These are phyloP conservation scores for Cystobasidiopsis lactophilus DNA, from an alignment of 768 basidiomycete species.

Conservation along the genomic window DNA sequence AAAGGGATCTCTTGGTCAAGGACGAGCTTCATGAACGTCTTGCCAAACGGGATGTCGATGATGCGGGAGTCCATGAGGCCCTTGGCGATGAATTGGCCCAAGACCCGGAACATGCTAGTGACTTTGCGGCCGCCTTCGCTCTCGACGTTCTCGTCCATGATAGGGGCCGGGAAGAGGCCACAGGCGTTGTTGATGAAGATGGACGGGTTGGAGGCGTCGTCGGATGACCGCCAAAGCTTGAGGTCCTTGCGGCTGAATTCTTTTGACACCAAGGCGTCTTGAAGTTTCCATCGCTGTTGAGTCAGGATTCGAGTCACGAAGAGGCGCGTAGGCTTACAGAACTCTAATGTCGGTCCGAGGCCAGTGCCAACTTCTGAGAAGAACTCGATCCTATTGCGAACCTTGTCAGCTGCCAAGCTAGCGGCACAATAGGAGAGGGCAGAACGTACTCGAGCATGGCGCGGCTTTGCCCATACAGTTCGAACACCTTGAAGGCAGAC, in stretches of 20 bases:
- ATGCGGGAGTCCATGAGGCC: slow-evolving; percentile 92
- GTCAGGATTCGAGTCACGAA: background rate
- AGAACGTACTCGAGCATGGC: slow-evolving; percentile 48
- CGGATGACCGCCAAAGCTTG: slow-evolving; percentile 72
- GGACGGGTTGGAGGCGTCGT: slow-evolving; percentile 3
- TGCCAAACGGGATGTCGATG: slow-evolving; percentile 85
- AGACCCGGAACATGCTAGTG: slow-evolving; percentile 62
- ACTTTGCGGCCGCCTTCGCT: slow-evolving; percentile 38
- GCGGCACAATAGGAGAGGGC: background rate
- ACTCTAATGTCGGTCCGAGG: slow-evolving; percentile 88
- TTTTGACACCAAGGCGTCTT: slow-evolving; percentile 68
- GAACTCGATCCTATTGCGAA: slow-evolving; percentile 46
- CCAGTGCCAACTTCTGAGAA: slow-evolving; percentile 98
- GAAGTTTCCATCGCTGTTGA: too few relatives aligned
- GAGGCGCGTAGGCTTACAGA: slow-evolving; percentile 29
- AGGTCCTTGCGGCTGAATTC: slow-evolving; percentile 78
- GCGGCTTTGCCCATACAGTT: slow-evolving; percentile 72
- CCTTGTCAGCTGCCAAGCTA: background rate
- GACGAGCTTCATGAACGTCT: slow-evolving; percentile 75
- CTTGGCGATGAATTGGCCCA: slow-evolving; percentile 92
- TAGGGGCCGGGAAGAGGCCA: slow-evolving; percentile 57
- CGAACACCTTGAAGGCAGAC: slow-evolving; percentile 85
- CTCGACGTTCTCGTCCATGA: slow-evolving; percentile 14
- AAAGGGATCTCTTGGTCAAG: slow-evolving; percentile 68
- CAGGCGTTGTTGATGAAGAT: background rate